phyloP scores from a whole-genome alignment of 169 alveolate genomes.

The Plasmodium gonderi region DNA sequence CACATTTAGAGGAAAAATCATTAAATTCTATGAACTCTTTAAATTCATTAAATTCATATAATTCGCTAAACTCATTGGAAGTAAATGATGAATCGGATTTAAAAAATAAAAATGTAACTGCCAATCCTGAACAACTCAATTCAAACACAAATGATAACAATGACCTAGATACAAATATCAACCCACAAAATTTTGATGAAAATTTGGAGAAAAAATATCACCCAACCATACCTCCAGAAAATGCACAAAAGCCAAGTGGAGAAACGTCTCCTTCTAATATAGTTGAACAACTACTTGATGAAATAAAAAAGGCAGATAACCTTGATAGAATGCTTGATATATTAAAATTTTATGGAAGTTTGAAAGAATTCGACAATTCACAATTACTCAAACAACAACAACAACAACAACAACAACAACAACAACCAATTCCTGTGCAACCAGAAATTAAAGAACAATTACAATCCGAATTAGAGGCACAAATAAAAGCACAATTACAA shows the following conservation, averaged over 20 bases:
- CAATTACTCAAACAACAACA: neutral
- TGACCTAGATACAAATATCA: neutral
- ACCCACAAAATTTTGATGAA: neutral
- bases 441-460: neutral
- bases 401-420: neutral
- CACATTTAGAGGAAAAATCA: neutral
- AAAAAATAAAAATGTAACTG: neutral
- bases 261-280: neutral
- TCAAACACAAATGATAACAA: neutral
- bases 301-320: neutral
- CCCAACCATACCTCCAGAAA: neutral
- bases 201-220: neutral
- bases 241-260: neutral
- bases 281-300: neutral
- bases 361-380: neutral
- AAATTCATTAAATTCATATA: neutral
- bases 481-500: neutral
- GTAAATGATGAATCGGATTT: neutral
- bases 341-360: neutral
- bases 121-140: neutral
- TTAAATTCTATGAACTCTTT: neutral
- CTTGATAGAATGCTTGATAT: neutral
- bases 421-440: neutral
- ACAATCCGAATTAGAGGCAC: neutral
- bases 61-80: neutral